Conservation (phyloP, 1,139 yeast species). For the Eremothecium coryli region DNA sequence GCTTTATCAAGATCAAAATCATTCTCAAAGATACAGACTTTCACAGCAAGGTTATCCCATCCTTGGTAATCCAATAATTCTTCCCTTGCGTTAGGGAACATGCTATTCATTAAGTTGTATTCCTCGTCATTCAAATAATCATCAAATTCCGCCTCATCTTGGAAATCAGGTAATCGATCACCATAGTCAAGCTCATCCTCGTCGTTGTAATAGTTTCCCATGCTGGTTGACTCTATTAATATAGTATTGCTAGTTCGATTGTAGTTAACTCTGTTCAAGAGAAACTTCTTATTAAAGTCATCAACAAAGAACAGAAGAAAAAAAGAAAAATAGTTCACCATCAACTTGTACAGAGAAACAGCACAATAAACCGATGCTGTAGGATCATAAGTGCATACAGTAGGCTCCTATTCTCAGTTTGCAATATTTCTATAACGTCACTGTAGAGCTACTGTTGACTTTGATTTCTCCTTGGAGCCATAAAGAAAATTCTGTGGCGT, state of each 20-base stretch:
- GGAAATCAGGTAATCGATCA: constrained; percentile 25
- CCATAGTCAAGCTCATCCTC: constrained; percentile 21
- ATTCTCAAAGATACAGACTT: constrained; percentile 25
- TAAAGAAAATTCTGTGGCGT: no score
- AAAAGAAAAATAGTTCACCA: not conserved
- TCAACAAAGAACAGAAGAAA: not conserved
- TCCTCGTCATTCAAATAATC: constrained; percentile 32
- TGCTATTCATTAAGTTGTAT: constrained; percentile 25
- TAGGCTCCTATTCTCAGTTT: no score
- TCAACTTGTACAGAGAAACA: no score
- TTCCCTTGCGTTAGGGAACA: constrained; percentile 22
- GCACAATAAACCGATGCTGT: no score
- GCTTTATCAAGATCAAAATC: constrained; percentile 25
- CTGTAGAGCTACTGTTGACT: no score
- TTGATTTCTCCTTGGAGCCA: no score
- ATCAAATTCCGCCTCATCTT: constrained; percentile 30
- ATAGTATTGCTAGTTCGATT: no score
- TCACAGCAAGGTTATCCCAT: constrained; percentile 27
- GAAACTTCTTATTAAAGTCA: constrained; percentile 1
- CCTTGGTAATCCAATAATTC: constrained; percentile 24
- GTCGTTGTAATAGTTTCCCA: constrained; percentile 22
- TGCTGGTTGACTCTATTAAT: constrained; percentile 5
- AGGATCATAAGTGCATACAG: no score
- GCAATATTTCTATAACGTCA: no score
- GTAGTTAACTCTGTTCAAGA: constrained; percentile 1